phyloP scores from a whole-genome alignment of 495 filamentous ascomycete species.

The Xylaria telfairii region DNA sequence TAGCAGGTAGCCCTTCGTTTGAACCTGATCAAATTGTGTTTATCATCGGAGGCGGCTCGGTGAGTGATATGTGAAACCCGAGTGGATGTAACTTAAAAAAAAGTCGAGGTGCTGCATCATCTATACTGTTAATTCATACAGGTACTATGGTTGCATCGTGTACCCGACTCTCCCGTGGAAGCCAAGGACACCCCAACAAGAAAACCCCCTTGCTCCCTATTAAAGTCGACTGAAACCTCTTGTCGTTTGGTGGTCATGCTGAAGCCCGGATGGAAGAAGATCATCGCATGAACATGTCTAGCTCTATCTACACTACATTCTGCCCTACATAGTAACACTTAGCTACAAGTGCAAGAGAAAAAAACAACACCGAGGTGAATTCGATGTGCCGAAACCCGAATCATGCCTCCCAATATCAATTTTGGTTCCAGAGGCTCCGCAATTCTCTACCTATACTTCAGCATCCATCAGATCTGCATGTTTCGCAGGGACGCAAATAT shows the following conservation, averaged over 20 bases:
- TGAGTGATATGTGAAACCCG: conserved; percentile 22
- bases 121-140: not conserved
- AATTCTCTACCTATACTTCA: conserved; percentile 1
- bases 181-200: conserved; percentile 11
- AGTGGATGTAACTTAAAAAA: conserved; percentile 10
- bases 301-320: not conserved
- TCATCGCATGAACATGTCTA: conserved; percentile 10
- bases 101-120: conserved; percentile 7
- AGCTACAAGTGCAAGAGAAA: not conserved
- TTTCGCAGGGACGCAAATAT: not conserved
- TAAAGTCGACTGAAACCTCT: not conserved
- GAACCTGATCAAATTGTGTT: conserved; percentile 7
- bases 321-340: not conserved
- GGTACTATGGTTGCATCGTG: conserved; percentile 2
- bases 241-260: not conserved
- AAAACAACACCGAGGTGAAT: not conserved
- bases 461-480: conserved; percentile 6
- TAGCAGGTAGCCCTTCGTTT: not conserved
- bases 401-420: not conserved
- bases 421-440: conserved; percentile 2
- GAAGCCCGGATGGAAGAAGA: conserved; percentile 3
- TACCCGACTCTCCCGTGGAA: not conserved
- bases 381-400: conserved; percentile 3
- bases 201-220: not conserved
- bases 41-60: conserved; percentile 20